Conservation (phyloP, 345 rosid species). For the Gossypium turneri region DNA sequence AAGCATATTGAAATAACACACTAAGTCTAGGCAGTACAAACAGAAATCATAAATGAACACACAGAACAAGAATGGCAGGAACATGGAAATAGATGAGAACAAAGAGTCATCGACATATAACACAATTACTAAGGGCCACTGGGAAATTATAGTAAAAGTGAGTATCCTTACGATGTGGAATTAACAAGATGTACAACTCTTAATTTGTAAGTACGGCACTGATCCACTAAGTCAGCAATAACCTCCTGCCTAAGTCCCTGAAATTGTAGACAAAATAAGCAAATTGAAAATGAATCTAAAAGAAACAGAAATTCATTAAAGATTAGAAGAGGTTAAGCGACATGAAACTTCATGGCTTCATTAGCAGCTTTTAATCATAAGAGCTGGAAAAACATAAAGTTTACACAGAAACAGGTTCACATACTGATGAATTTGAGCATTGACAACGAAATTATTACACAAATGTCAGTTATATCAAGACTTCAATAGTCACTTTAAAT, state of each 20-base stretch:
- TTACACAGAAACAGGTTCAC: not conserved
- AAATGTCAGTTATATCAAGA: not conserved
- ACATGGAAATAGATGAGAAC: too few species aligned
- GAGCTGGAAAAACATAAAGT: not conserved
- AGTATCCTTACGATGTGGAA: conserved; percentile 75
- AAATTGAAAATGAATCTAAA: conserved; percentile 3
- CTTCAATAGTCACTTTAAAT: not conserved
- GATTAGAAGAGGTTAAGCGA: conserved; percentile 3
- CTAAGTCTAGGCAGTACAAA: too few species aligned
- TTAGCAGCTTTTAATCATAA: not conserved
- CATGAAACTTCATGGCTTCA: not conserved
- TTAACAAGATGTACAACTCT: conserved; percentile 98
- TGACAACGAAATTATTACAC: not conserved
- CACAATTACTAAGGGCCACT: too few species aligned
- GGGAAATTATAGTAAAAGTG: not conserved
- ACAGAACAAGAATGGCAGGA: too few species aligned
- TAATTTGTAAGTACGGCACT: conserved; percentile 93
- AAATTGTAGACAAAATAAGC: conserved; percentile 18
- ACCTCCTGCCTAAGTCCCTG: conserved; percentile 97
- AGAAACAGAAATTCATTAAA: not conserved
- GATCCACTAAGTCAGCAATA: conserved; percentile 92
- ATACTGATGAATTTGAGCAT: not conserved
- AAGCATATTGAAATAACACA: too few species aligned
- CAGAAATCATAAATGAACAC: too few species aligned
- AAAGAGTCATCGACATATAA: too few species aligned